A percentile compares a stretch with the other conserved stretches of the same genome.
phyloP scores from a whole-genome alignment of 2,329 filamentous ascomycete genomes.

The Ceratocystis cubensis region DNA sequence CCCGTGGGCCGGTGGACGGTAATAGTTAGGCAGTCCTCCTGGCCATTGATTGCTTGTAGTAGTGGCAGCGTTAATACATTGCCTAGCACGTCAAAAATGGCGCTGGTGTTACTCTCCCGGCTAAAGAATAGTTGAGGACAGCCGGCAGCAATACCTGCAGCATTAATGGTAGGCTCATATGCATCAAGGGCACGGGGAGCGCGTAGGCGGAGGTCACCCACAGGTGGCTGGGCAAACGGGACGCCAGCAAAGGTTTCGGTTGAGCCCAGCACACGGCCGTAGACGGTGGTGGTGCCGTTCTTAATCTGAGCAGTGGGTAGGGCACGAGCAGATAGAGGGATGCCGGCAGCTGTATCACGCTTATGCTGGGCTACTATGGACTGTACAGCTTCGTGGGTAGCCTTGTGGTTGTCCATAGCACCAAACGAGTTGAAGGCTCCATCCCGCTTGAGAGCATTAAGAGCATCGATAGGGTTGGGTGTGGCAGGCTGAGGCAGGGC shows the following conservation, averaged over 20 bases:
- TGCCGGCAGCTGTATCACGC: slow-evolving; percentile 8
- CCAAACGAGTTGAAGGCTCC: not conserved
- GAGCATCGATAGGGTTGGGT: slow-evolving; percentile 5
- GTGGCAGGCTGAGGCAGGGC: slow-evolving; percentile 5
- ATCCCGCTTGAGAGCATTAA: slow-evolving; percentile 10
- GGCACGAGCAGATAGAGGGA: slow-evolving; percentile 13
- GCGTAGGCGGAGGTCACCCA: slow-evolving; percentile 45
- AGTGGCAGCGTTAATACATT: slow-evolving; percentile 34
- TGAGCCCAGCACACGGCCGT: slow-evolving; percentile 23
- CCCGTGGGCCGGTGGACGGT: slow-evolving; percentile 37
- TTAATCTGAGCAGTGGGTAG: not conserved
- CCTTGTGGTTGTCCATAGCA: slow-evolving; percentile 1
- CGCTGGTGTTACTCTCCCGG: slow-evolving; percentile 28
- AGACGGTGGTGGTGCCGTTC: slow-evolving; percentile 18
- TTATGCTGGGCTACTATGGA: slow-evolving; percentile 7
- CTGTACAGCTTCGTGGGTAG: slow-evolving; percentile 3
- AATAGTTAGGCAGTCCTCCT: slow-evolving; percentile 42
- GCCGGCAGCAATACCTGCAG: slow-evolving; percentile 35
- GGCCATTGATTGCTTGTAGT: slow-evolving; percentile 32
- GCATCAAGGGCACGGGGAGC: slow-evolving; percentile 41
- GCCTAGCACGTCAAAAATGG: slow-evolving; percentile 30
- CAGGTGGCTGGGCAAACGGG: slow-evolving; percentile 50
- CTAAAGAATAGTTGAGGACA: slow-evolving; percentile 49
- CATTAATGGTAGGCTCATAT: slow-evolving; percentile 40
- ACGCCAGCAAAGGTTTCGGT: slow-evolving; percentile 52